Conservation (phyloP, 1,284 basidiomycete genomes). For the Moniliophthora roreri region DNA sequence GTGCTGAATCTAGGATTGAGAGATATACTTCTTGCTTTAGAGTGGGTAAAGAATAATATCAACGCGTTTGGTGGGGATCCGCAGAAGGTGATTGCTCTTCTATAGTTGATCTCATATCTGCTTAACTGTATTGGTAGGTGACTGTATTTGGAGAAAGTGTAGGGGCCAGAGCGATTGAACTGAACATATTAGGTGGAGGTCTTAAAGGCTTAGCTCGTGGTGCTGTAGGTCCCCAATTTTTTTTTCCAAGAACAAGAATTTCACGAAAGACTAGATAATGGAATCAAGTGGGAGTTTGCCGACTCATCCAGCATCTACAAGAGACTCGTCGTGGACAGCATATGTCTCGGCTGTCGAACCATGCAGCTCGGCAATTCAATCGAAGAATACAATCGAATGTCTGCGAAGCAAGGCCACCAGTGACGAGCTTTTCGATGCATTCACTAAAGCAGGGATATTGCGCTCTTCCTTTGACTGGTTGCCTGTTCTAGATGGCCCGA, state of each 20-base stretch:
- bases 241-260: no score
- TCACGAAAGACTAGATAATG: not conserved
- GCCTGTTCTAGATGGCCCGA: not conserved
- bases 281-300: not conserved
- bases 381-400: not conserved
- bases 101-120: no score
- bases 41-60: constrained; percentile 9
- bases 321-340: not conserved
- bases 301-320: not conserved
- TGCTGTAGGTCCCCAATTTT: not conserved
- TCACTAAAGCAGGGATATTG: not conserved
- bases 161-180: not conserved
- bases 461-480: not conserved
- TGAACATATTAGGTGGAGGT: not conserved
- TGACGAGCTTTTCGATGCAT: not conserved
- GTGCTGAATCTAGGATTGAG: constrained; percentile 2
- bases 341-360: not conserved
- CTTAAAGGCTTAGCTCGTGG: not conserved
- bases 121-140: no score
- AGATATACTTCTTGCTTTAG: constrained; percentile 1
- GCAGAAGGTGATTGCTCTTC: no score
- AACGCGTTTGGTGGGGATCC: constrained; percentile 9
- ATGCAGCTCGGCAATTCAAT: not conserved
- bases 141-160: not conserved
- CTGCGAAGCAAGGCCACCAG: not conserved